Evolutionary conservation across 768 basidiomycete species (phyloP).

Genomic region (Jaapia argillacea): DNA sequence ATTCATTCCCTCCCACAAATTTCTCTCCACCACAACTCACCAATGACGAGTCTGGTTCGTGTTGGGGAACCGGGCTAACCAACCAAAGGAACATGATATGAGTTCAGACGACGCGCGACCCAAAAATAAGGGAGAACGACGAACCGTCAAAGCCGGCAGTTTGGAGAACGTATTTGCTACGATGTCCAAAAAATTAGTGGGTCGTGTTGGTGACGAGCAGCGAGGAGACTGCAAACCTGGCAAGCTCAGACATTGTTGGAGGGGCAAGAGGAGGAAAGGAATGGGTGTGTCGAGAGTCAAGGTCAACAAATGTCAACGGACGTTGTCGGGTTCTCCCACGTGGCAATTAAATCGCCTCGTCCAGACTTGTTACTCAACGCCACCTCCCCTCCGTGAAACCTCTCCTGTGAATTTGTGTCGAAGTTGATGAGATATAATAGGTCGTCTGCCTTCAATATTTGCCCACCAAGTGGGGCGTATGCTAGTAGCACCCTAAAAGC

Average conservation of each 20-base stretch:
- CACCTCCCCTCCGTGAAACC: too few species aligned
- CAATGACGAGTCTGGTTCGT: slow-evolving; percentile 96
- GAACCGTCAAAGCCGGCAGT: slow-evolving; percentile 92
- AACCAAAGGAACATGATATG: slow-evolving; percentile 2
- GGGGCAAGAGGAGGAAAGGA: slow-evolving; percentile 20
- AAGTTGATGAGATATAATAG: too few species aligned
- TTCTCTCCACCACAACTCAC: slow-evolving; percentile 44
- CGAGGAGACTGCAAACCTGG: slow-evolving; percentile 43
- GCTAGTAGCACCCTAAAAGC: too few species aligned
- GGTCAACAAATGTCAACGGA: not conserved
- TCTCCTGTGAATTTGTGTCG: too few species aligned
- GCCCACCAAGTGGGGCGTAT: too few species aligned
- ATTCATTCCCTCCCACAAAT: too few species aligned
- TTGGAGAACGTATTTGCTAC: slow-evolving; percentile 80
- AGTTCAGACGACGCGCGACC: too few species aligned
- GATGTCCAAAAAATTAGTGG: slow-evolving; percentile 9
- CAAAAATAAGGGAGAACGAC: slow-evolving; percentile 11
- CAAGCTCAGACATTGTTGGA: slow-evolving; percentile 47
- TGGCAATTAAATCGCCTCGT: too few species aligned
- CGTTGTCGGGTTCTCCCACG: not conserved
- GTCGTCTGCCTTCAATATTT: too few species aligned
- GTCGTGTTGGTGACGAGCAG: too few species aligned
- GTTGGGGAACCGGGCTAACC: slow-evolving; percentile 77
- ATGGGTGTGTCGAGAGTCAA: slow-evolving; percentile 5
- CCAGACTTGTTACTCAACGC: too few species aligned